These are phyloP conservation scores for Nakaseomyces delphensis DNA, from an alignment of 1,139 yeast genomes.

Conservation along the genomic window DNA sequence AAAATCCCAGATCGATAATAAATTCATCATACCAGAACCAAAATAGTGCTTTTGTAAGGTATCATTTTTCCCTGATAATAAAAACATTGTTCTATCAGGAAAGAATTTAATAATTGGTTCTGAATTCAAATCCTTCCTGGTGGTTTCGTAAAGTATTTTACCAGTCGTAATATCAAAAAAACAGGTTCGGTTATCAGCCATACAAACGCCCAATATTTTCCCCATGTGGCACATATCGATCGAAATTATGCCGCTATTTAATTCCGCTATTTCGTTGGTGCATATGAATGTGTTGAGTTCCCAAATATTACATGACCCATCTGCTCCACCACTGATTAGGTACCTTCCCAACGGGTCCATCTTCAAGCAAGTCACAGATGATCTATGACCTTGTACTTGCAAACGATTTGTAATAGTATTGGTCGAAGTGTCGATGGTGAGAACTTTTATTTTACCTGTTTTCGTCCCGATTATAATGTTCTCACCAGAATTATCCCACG, in stretches of 20 bases:
- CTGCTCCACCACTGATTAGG: constrained; percentile 56
- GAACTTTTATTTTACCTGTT: constrained; percentile 36
- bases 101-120: constrained; percentile 18
- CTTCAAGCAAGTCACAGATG: constrained; percentile 42
- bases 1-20: neutral
- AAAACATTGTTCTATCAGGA: constrained; percentile 22
- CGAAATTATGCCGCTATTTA: constrained; percentile 44
- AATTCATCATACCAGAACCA: constrained; percentile 3
- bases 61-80: constrained; percentile 19
- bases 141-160: constrained; percentile 12
- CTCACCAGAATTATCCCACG: constrained; percentile 32
- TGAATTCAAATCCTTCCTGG: constrained; percentile 10
- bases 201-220: constrained; percentile 38
- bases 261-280: constrained; percentile 36
- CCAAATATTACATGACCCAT: constrained; percentile 65
- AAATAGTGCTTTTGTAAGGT: constrained; percentile 12
- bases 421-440: neutral
- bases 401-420: constrained; percentile 16
- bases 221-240: constrained; percentile 43
- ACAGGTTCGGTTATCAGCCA: constrained; percentile 36
- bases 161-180: constrained; percentile 36
- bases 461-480: constrained; percentile 28
- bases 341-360: constrained; percentile 53
- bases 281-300: constrained; percentile 40
- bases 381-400: constrained; percentile 42